Percentiles rank a stretch among this genome's conserved stretches.
Evolutionary conservation across 306 rosid genomes (phyloP).

Genomic region (Pterocarpus santalinus): DNA sequence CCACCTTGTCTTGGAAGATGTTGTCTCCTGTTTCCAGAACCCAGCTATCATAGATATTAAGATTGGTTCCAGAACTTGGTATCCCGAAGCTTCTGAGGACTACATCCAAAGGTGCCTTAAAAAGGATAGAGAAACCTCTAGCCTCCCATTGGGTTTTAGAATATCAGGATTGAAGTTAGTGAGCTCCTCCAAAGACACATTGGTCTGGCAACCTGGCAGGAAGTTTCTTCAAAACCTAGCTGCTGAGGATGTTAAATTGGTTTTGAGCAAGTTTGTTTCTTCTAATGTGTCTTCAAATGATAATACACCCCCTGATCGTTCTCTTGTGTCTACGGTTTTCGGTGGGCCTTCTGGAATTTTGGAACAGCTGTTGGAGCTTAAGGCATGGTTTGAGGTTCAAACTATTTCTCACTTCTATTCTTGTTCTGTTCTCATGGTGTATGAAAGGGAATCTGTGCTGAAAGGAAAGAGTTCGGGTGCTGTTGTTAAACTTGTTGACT

Average conservation of each 20-base stretch:
- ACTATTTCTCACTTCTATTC: constrained; percentile 79
- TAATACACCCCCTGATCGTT: constrained; percentile 55
- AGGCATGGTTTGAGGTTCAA: constrained; percentile 89
- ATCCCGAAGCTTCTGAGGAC: constrained; percentile 65
- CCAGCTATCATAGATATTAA: constrained; percentile 77
- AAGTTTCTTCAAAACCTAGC: constrained; percentile 44
- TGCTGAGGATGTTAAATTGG: constrained; percentile 42
- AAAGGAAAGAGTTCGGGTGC: constrained; percentile 49
- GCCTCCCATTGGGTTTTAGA: constrained; percentile 70
- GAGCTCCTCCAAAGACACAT: constrained; percentile 45
- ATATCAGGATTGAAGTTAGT: constrained; percentile 71
- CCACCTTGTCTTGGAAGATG: constrained; percentile 72
- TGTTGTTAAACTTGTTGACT: constrained; percentile 75
- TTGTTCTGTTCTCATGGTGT: constrained; percentile 69
- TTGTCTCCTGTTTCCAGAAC: constrained; percentile 35
- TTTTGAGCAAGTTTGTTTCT: constrained; percentile 74
- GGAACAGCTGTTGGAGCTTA: constrained; percentile 70
- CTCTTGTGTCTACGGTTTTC: constrained; percentile 58
- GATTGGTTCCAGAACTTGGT: constrained; percentile 89
- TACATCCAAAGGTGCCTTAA: constrained; percentile 60
- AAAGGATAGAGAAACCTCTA: constrained; percentile 65
- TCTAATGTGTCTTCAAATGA: constrained; percentile 49
- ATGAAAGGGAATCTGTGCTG: constrained; percentile 56
- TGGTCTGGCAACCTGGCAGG: constrained; percentile 67
- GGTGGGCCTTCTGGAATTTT: constrained; percentile 62